Conservation (phyloP, 805 yeast genomes). For the Komagataella pastoris region DNA sequence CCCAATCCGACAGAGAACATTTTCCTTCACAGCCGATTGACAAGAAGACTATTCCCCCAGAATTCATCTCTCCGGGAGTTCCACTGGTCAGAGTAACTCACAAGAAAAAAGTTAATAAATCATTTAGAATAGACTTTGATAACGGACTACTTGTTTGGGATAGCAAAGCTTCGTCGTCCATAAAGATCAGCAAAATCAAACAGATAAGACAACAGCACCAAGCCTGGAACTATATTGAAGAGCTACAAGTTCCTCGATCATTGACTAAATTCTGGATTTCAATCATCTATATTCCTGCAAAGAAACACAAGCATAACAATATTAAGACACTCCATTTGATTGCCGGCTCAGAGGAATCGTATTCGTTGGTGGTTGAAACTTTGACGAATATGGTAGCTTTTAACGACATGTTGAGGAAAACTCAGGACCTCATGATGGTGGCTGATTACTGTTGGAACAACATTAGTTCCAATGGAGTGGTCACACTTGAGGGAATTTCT, state of each 20-base stretch:
- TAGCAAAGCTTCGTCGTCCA: conserved; percentile 26
- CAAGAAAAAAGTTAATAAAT: conserved; percentile 47
- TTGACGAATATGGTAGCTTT: conserved; percentile 39
- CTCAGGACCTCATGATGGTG: conserved; percentile 20
- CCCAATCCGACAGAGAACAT: background rate
- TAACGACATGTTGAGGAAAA: conserved; percentile 45
- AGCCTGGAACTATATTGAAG: conserved; percentile 80
- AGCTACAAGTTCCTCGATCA: conserved; percentile 58
- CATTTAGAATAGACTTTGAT: conserved; percentile 41
- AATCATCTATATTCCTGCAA: conserved; percentile 42
- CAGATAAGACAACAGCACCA: conserved; percentile 50
- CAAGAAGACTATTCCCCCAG: conserved; percentile 26
- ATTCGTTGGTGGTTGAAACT: conserved; percentile 40
- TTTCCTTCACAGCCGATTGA: conserved; percentile 8
- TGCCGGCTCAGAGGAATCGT: conserved; percentile 38
- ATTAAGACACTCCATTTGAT: conserved; percentile 72
- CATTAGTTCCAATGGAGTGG: conserved; percentile 20
- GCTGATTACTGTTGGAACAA: conserved; percentile 54
- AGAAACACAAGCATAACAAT: conserved; percentile 41
- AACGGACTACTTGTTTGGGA: conserved; percentile 47
- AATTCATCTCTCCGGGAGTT: conserved; percentile 41
- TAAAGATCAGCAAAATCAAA: conserved; percentile 50
- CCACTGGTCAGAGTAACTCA: conserved; percentile 58
- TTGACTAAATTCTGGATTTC: conserved; percentile 67
- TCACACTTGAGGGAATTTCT: conserved; percentile 56